Percentiles rank a stretch among this genome's conserved stretches.
Conservation (phyloP, 495 filamentous ascomycete genomes). For the Trichocladium uniseriatum region DNA sequence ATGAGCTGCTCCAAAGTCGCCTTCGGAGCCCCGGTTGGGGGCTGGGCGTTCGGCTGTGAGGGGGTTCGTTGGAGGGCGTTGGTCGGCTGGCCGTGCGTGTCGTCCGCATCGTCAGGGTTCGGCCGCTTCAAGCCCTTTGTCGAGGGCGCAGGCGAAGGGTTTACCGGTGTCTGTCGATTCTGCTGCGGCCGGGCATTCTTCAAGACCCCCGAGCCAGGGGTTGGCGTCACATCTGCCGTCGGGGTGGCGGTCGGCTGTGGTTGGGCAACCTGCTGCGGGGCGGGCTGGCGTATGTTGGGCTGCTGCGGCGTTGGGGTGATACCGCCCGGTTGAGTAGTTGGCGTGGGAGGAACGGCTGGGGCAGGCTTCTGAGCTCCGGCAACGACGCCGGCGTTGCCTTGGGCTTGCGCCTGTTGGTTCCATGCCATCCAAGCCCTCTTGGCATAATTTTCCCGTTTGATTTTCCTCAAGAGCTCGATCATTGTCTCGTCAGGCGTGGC, state of each 20-base stretch:
- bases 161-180: slow-evolving; percentile 5
- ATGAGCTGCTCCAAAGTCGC: neutral
- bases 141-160: slow-evolving; percentile 16
- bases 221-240: neutral
- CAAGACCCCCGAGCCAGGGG: neutral
- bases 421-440: slow-evolving; percentile 3
- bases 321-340: neutral
- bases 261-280: neutral
- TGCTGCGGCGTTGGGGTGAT: neutral
- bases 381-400: neutral
- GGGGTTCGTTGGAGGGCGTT: slow-evolving; percentile 26
- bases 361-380: neutral
- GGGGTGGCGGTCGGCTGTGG: neutral
- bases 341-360: neutral
- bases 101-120: slow-evolving; percentile 53
- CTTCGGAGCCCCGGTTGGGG: neutral
- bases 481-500: slow-evolving; percentile 1
- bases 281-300: neutral
- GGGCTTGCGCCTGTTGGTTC: neutral
- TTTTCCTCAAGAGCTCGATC: neutral
- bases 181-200: neutral
- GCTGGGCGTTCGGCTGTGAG: slow-evolving; percentile 12
- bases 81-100: slow-evolving; percentile 40
- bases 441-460: neutral
- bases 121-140: slow-evolving; percentile 45